These are phyloP conservation scores for Volvox africanus DNA, from an alignment of 139 green algal species.

Conservation along the genomic window DNA sequence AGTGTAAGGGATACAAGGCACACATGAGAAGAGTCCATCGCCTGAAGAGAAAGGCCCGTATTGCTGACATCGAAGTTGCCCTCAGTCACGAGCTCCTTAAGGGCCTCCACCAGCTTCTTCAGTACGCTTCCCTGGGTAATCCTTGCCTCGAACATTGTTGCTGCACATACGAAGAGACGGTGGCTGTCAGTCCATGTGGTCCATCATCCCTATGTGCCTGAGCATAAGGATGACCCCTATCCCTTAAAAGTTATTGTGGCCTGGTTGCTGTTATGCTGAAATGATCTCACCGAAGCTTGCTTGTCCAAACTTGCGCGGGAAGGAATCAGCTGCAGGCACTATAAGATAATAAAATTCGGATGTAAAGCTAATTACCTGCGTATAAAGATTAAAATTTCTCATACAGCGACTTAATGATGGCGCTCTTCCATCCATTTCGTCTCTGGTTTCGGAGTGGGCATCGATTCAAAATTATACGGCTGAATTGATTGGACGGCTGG, in stretches of 20 bases:
- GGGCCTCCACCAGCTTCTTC: conserved; percentile 95
- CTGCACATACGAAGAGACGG: neutral
- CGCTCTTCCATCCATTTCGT: too few relatives aligned
- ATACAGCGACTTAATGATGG: too few relatives aligned
- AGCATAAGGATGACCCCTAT: too few relatives aligned
- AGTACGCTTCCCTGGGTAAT: conserved; percentile 80
- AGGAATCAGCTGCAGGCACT: neutral
- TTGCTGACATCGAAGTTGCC: conserved; percentile 97
- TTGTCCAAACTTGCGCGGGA: neutral
- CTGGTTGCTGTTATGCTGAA: neutral
- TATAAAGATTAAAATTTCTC: too few relatives aligned
- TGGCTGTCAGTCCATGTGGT: neutral
- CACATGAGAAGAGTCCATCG: conserved; percentile 98
- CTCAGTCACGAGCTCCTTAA: conserved; percentile 98
- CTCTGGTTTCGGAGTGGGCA: too few relatives aligned
- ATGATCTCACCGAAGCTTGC: neutral
- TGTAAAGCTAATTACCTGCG: neutral
- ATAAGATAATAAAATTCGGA: neutral
- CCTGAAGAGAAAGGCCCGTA: conserved; percentile 86
- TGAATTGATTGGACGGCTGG: too few relatives aligned
- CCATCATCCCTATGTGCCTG: too few relatives aligned
- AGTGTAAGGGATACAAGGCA: conserved; percentile 91
- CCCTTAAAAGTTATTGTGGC: too few relatives aligned
- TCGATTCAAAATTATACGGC: too few relatives aligned
- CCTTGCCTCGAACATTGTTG: conserved; percentile 85